Evolutionary conservation across 2,329 filamentous ascomycete species (phyloP), one percentile per base, ranked within the genome.

Genomic region (Hypoxylon sp.): DNA sequence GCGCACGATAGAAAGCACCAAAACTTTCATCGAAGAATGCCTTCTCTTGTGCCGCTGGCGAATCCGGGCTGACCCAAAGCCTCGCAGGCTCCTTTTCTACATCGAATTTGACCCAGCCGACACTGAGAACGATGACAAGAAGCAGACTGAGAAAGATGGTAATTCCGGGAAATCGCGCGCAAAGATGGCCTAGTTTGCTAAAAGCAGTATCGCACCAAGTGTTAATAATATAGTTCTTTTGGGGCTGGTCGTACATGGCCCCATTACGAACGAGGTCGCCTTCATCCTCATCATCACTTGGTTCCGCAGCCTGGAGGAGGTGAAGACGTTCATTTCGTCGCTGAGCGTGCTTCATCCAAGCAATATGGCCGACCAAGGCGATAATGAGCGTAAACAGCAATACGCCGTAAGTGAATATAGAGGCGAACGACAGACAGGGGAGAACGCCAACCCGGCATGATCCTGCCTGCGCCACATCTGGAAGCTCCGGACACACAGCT

Each of bases 11-110:
- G 67, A 99, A 99, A 0, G 93, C 91, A 0, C 94, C 95, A 68
- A 99, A 99, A 63, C 91, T 91, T 25, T 82, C 71, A 68, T 99
- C 95, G 60, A 97, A 99, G 68, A 95, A 99, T 1, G 82, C 81
- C 74, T 99, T 99, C 69, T 99, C 93, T 67, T 91, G 82, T 0
- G 94, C 94, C 13, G 95, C 93, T 37, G 86, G 83, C 3, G 94
- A 97, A 6, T 89, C 88, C 5, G 94, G 94, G 63, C 93, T 92
- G n/a, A 99, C 94, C 94, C 94, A 99, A 6, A 99, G 77, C 36
- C 89, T 86, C 7, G 95, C 94, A 4, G 94, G 94, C 56, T 97
- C 89, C 15, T 80, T 89, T 71, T 97, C 94, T 25, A 99, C 79
- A n/a, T 89, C 81, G 65, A 99, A 99, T 32, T 84, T 83, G 51